Conservation (phyloP, 2,329 filamentous ascomycete species). For the Botrytis fabae region DNA sequence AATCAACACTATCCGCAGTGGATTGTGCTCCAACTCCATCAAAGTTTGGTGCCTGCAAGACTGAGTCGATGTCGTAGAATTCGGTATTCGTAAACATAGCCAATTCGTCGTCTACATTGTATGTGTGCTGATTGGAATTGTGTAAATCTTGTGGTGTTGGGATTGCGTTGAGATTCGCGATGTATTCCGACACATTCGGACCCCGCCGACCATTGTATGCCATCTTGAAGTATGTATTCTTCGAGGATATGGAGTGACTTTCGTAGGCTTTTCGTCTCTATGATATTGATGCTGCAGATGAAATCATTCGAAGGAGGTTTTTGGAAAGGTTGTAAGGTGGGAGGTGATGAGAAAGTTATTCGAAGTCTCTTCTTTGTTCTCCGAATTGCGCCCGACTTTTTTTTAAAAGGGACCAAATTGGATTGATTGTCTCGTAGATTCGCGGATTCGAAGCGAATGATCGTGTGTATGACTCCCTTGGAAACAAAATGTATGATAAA, state of each 20-base stretch:
- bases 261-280: constrained; percentile 2
- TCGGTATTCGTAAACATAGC: constrained; percentile 80
- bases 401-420: background rate
- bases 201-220: constrained; percentile 74
- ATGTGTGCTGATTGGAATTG: constrained; percentile 52
- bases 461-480: background rate
- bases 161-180: constrained; percentile 79
- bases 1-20: constrained; percentile 24
- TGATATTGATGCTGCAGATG: background rate
- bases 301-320: background rate
- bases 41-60: constrained; percentile 47
- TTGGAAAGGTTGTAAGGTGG: background rate
- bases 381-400: constrained; percentile 16
- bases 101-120: constrained; percentile 69
- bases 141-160: constrained; percentile 61
- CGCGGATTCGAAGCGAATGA: background rate
- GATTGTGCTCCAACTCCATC: constrained; percentile 25
- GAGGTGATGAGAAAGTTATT: background rate
- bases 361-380: constrained; percentile 18
- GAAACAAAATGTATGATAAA: background rate
- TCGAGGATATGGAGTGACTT: background rate
- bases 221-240: constrained; percentile 55
- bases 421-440: background rate
- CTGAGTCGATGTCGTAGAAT: constrained; percentile 76
- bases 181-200: constrained; percentile 86